A percentile compares a stretch with the other conserved stretches of the same genome.
Evolutionary conservation across 352 stramenopile species (phyloP).

Genomic region (Phytophthora vignae): DNA sequence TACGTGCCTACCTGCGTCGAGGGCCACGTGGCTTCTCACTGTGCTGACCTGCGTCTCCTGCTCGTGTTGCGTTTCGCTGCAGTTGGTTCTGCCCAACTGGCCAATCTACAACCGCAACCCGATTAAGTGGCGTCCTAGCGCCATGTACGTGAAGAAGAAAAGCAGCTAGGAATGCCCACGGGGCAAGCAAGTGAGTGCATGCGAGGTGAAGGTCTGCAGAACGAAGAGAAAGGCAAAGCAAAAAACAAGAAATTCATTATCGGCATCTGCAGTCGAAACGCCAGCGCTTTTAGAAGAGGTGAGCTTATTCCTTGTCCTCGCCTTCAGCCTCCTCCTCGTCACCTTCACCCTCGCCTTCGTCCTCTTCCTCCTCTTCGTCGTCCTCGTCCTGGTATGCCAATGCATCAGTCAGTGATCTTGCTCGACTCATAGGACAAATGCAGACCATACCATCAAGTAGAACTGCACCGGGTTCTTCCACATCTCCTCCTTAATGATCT

Average conservation of each 20-base stretch:
- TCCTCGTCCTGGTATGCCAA: conserved; percentile 46
- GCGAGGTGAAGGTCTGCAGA: background rate
- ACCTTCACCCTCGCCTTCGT: conserved; percentile 42
- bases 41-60: background rate
- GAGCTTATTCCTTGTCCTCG: conserved; percentile 43
- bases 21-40: conserved; percentile 25
- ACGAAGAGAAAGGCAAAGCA: background rate
- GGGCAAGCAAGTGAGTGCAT: too few relatives aligned
- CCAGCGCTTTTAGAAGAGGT: background rate
- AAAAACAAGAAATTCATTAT: conserved; percentile 32
- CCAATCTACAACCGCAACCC: conserved; percentile 85
- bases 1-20: conserved; percentile 26
- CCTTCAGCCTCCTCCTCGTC: conserved; percentile 31
- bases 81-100: conserved; percentile 86
- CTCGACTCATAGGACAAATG: background rate
- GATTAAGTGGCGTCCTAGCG: conserved; percentile 82
- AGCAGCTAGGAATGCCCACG: conserved; percentile 24
- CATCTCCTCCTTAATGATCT: conserved; percentile 85
- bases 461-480: conserved; percentile 79
- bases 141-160: conserved; percentile 79
- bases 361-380: conserved; percentile 49
- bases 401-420: conserved; percentile 11
- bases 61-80: conserved; percentile 7
- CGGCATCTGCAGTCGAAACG: background rate
- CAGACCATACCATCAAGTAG: conserved; percentile 47